Conservation (phyloP, 129 eudicot genomes). For the Tagetes patula region DNA sequence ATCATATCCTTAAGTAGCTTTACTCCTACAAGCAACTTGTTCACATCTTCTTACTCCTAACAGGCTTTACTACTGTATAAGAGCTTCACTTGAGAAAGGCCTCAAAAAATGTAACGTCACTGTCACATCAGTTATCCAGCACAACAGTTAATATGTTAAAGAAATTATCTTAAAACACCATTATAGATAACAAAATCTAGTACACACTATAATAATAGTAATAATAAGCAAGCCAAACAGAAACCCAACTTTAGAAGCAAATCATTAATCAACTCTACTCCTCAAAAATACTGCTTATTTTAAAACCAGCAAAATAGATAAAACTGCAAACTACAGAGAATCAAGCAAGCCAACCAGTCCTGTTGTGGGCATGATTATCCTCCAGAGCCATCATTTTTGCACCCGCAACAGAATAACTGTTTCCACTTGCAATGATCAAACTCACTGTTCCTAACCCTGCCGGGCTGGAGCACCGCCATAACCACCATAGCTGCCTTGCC, state of each 20-base stretch:
- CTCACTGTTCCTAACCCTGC: conserved; percentile 55
- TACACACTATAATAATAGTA: conserved; percentile 33
- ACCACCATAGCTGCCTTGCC: conserved; percentile 60
- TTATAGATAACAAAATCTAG: conserved; percentile 42
- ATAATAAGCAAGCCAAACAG: conserved; percentile 52
- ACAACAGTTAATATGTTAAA: conserved; percentile 29
- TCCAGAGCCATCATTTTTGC: conserved; percentile 35
- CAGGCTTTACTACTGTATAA: neutral
- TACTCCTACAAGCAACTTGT: conserved; percentile 39
- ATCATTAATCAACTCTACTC: conserved; percentile 46
- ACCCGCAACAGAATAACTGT: conserved; percentile 24
- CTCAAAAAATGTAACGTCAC: conserved; percentile 21
- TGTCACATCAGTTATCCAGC: conserved; percentile 20
- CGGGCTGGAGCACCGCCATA: conserved; percentile 60
- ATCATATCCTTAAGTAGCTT: conserved; percentile 35
- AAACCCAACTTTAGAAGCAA: conserved; percentile 47
- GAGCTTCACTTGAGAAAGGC: conserved; percentile 23
- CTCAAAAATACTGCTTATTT: conserved; percentile 56
- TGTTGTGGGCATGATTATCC: conserved; percentile 38
- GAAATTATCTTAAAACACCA: conserved; percentile 34
- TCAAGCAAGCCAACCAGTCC: conserved; percentile 85
- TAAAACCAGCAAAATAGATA: conserved; percentile 47
- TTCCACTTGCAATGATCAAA: conserved; percentile 24
- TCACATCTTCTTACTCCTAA: conserved; percentile 33
- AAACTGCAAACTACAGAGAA: conserved; percentile 56